Conservation (phyloP, 352 stramenopile genomes). For the Phytophthora palmivora region DNA sequence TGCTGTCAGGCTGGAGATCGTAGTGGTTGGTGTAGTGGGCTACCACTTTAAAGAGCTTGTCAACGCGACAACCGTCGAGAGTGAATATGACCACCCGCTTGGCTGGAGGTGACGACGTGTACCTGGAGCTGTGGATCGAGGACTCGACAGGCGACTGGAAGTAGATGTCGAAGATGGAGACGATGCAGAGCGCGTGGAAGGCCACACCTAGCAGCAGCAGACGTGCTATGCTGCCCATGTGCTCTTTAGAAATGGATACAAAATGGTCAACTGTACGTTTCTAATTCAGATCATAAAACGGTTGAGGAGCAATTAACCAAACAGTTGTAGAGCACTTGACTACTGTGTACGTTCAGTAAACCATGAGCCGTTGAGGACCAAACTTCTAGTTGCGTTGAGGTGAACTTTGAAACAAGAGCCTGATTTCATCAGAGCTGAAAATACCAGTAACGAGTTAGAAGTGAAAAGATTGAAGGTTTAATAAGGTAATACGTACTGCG, state of each 20-base stretch:
- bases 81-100: conserved; percentile 83
- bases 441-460: conserved; percentile 6
- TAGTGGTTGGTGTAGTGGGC: conserved; percentile 28
- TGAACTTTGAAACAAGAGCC: conserved; percentile 49
- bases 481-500: conserved; percentile 51
- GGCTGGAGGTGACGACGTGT: conserved; percentile 48
- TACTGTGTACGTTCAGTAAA: conserved; percentile 41
- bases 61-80: conserved; percentile 80
- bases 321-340: background rate
- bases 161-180: conserved; percentile 90
- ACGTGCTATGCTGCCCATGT: conserved; percentile 15
- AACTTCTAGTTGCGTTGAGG: conserved; percentile 38
- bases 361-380: conserved; percentile 62
- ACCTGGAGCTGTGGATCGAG: conserved; percentile 55
- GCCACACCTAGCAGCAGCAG: conserved; percentile 75
- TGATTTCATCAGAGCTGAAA: conserved; percentile 56
- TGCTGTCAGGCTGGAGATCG: conserved; percentile 16
- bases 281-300: too few relatives aligned
- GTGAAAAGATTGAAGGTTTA: background rate
- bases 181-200: conserved; percentile 83
- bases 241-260: conserved; percentile 6
- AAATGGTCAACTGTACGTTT: too few relatives aligned
- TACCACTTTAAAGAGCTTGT: conserved; percentile 81
- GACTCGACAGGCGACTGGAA: conserved; percentile 82
- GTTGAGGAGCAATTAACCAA: background rate